A percentile compares a stretch with the other conserved stretches of the same genome.
phyloP scores from a whole-genome alignment of 768 basidiomycete genomes.

The Serendipita indica region DNA sequence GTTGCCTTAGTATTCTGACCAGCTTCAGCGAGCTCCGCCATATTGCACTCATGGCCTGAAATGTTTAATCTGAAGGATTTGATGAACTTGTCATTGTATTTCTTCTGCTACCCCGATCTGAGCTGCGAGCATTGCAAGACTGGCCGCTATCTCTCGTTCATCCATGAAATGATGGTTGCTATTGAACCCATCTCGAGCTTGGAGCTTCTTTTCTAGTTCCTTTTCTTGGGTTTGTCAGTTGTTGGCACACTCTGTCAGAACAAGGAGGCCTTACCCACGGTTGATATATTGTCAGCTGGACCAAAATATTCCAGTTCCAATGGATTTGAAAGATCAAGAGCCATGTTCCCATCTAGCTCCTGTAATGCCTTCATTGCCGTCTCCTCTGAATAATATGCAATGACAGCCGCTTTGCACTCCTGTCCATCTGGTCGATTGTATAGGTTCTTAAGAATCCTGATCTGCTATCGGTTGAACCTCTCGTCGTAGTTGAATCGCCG shows the following conservation, averaged over 20 bases:
- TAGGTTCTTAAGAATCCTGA: neutral
- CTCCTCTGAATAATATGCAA: constrained; percentile 1
- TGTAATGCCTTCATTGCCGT: neutral
- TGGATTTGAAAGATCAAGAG: neutral
- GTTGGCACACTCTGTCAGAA: neutral
- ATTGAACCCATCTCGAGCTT: too few relatives aligned
- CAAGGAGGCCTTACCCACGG: neutral
- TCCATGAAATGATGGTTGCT: too few relatives aligned
- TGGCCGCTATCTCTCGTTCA: too few relatives aligned
- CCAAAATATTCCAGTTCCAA: neutral
- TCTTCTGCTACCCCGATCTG: neutral
- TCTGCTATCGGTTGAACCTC: too few relatives aligned
- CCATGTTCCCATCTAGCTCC: constrained; percentile 1
- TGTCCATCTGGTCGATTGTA: neutral
- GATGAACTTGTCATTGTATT: constrained; percentile 17
- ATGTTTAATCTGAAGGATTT: too few relatives aligned
- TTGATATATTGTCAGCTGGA: neutral
- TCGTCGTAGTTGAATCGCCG: too few relatives aligned
- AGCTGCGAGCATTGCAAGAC: neutral
- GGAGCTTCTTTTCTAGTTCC: neutral
- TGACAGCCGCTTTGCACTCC: neutral
- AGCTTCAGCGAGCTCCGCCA: constrained; percentile 55
- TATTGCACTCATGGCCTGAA: constrained; percentile 71
- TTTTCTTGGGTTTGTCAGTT: neutral
- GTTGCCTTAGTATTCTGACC: neutral